Evolutionary conservation across 1,139 yeast species (phyloP).

Genomic region (Candida sanyaensis): DNA sequence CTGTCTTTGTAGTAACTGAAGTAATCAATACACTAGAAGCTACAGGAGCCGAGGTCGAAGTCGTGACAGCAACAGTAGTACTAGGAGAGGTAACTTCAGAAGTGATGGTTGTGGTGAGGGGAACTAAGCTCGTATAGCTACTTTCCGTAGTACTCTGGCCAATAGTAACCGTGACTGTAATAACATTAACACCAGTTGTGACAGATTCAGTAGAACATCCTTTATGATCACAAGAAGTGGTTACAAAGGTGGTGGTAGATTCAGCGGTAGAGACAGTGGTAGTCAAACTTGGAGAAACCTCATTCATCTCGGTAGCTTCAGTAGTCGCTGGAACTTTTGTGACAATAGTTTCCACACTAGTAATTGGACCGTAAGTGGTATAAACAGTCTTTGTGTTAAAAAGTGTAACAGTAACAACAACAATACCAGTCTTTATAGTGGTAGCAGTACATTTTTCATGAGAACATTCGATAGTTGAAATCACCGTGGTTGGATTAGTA

Average conservation of each 20-base stretch:
- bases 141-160: background rate
- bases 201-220: background rate
- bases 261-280: background rate
- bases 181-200: background rate
- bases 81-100: background rate
- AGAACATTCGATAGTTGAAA: background rate
- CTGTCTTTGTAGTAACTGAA: conserved; percentile 2
- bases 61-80: background rate
- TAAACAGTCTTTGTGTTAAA: conserved; percentile 1
- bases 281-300: background rate
- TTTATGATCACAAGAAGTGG: conserved; percentile 1
- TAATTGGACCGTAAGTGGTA: conserved; percentile 3
- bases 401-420: conserved; percentile 1
- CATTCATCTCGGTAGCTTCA: background rate
- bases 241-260: background rate
- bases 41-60: background rate
- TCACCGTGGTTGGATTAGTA: conserved; percentile 1
- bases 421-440: conserved; percentile 1
- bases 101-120: background rate
- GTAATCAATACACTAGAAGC: background rate
- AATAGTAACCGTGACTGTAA: background rate
- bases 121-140: background rate
- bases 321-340: background rate
- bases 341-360: conserved; percentile 1
- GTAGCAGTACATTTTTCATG: background rate